Evolutionary conservation across 176 grass and related monocot species (phyloP).

Genomic region (Tuctoria greenei): DNA sequence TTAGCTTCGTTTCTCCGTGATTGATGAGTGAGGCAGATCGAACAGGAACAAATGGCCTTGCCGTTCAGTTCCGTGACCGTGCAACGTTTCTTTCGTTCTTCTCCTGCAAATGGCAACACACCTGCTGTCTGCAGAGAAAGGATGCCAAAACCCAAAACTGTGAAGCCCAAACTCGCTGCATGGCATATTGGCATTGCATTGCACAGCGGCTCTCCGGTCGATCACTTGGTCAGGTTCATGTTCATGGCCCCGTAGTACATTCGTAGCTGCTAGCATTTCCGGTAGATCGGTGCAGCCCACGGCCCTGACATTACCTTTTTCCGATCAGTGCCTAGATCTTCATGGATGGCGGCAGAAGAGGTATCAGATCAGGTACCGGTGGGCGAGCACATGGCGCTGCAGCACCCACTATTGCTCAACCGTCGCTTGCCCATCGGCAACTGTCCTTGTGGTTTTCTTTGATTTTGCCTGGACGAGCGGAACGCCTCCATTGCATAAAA

Average conservation of each 20-base stretch:
- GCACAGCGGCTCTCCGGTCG: neutral
- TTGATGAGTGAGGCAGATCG: neutral
- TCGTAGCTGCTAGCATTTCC: neutral
- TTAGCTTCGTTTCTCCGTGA: neutral
- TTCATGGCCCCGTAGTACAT: neutral
- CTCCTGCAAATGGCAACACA: neutral
- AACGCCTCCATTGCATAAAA: too few relatives aligned
- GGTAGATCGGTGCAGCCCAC: slow-evolving; percentile 23
- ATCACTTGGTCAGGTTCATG: too few relatives aligned
- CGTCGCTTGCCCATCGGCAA: neutral
- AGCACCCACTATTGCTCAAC: neutral
- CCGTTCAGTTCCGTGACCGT: neutral
- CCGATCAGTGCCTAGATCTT: slow-evolving; percentile 3
- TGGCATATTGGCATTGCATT: neutral
- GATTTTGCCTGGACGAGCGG: neutral
- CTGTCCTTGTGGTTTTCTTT: neutral
- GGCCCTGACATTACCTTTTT: slow-evolving; percentile 16
- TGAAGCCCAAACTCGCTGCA: neutral
- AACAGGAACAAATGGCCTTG: neutral
- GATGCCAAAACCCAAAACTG: neutral
- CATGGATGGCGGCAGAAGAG: neutral
- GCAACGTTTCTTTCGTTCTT: neutral
- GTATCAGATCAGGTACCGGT: neutral
- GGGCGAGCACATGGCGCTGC: neutral
- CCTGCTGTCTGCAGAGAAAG: neutral